A percentile compares a stretch with the other conserved stretches of the same genome.
Conservation (phyloP, 768 basidiomycete species). For the Boletus sensibilis region DNA sequence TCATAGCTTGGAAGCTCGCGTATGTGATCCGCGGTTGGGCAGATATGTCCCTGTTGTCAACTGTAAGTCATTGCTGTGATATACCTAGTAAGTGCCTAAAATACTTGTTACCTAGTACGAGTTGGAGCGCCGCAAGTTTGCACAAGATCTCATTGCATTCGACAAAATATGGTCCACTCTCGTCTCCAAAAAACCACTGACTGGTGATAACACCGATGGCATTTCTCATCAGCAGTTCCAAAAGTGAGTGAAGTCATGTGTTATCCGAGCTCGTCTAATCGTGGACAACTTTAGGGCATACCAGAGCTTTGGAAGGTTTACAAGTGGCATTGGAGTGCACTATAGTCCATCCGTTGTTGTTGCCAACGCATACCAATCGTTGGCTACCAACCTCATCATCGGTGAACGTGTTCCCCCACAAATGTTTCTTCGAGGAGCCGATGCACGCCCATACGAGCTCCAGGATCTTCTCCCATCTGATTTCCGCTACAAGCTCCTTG, state of each 20-base stretch:
- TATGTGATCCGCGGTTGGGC: constrained; percentile 49
- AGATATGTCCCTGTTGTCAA: constrained; percentile 43
- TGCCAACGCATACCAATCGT: constrained; percentile 32
- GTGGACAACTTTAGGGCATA: constrained; percentile 35
- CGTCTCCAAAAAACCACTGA: constrained; percentile 51
- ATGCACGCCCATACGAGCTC: constrained; percentile 45
- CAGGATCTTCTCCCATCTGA: constrained; percentile 51
- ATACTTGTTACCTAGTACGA: constrained; percentile 40
- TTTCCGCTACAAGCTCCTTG: constrained; percentile 47
- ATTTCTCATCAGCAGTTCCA: constrained; percentile 44
- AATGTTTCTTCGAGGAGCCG: constrained; percentile 45
- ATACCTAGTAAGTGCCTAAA: not conserved
- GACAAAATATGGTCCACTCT: constrained; percentile 51
- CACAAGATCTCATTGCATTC: constrained; percentile 53
- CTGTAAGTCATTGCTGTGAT: constrained; percentile 31
- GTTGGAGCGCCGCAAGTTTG: constrained; percentile 51
- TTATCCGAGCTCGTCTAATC: not conserved
- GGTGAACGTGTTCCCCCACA: constrained; percentile 52
- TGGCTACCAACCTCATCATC: constrained; percentile 41
- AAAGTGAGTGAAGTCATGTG: constrained; percentile 26
- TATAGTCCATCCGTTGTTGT: constrained; percentile 43
- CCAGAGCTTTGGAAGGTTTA: constrained; percentile 44
- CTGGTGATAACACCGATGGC: constrained; percentile 36
- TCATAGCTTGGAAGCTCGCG: constrained; percentile 51
- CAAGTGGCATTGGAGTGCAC: constrained; percentile 48